Base-by-base conservation (phyloP, 2,329 filamentous ascomycete genomes). In the Aaosphaeria arxii region DNA sequence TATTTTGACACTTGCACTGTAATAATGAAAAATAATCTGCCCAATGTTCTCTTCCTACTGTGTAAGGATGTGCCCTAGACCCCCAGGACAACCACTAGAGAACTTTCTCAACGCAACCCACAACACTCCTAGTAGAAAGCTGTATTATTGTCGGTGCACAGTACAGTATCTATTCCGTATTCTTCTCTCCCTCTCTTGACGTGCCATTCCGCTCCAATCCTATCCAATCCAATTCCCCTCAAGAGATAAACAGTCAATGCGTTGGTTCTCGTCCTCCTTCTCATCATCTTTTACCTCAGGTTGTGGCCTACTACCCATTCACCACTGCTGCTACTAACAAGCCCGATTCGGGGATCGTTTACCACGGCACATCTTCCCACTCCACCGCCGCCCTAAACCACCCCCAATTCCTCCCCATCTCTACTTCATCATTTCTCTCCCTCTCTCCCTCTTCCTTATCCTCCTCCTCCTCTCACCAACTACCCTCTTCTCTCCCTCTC, bases 191-290 rank as follows among this genome's bases (percentile, higher is more conserved):
- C 49, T 46, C 52, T 52, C 54, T 51, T 24, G 17, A 24, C 17
- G 17, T 24, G 17, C 17, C 17, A 24, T 24, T 24, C 17, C 17
- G 17, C 17, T 24, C 17, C 17, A 24, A 24, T 24, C 17, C 17
- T 24, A 24, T 24, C 17, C 17, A 24, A 24, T 24, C 17, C 53
- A 56, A 46, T 57, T 53, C 51, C 45, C 55, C 33, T 50, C 55
- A 52, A 60, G 55, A 52, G 57, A 66, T 64, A 63, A 58, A 56
- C 59, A 55, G 58, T 58, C 59, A 60, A 64, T 66, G 65, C 60
- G 58, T 63, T 62, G 64, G 56, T 47, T 50, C 39, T 38, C 46
- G n/a, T 38, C 40, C 39, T 45, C 49, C 54, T 50, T 57, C 35
- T 45, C 52, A 45, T 36, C 46, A 38, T 46, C 55, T 51, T 50